Percentiles rank a stretch among this genome's conserved stretches.
phyloP scores from a whole-genome alignment of 2,329 filamentous ascomycete genomes.

The Metarhizium guizhouense region DNA sequence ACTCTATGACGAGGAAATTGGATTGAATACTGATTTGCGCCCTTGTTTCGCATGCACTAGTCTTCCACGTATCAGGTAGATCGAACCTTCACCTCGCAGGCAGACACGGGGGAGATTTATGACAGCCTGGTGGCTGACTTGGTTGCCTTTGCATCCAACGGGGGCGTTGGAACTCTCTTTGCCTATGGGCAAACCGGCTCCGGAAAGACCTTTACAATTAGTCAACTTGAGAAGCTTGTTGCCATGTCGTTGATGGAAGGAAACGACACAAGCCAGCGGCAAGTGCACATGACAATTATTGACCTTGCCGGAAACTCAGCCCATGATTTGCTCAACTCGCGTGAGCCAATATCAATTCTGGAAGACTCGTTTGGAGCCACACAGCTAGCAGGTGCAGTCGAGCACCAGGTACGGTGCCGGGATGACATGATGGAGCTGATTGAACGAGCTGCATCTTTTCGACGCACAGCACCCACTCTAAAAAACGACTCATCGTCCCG shows the following conservation, averaged over 20 bases:
- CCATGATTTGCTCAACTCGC: not conserved
- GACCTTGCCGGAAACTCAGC: conserved; percentile 29
- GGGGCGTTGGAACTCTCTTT: conserved; percentile 38
- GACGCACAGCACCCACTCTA: conserved; percentile 31
- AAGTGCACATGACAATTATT: conserved; percentile 27
- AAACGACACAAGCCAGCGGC: conserved; percentile 12
- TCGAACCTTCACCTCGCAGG: too few relatives aligned
- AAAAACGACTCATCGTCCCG: conserved; percentile 40
- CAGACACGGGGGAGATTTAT: too few relatives aligned
- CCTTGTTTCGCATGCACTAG: too few relatives aligned
- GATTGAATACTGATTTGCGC: too few relatives aligned
- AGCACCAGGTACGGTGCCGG: not conserved
- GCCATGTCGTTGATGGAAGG: conserved; percentile 12
- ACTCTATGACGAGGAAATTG: too few relatives aligned
- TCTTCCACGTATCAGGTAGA: too few relatives aligned
- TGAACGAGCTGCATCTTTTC: conserved; percentile 28
- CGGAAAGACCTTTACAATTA: conserved; percentile 38
- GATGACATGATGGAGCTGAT: conserved; percentile 14
- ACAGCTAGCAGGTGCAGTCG: not conserved
- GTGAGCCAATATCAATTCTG: not conserved
- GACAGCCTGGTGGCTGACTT: conserved; percentile 10
- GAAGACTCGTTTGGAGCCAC: not conserved
- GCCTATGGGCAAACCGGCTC: conserved; percentile 41
- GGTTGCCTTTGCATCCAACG: conserved; percentile 35
- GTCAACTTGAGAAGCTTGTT: conserved; percentile 30